These are phyloP conservation scores for Hypomontagnella submonticulosa DNA, from an alignment of 495 filamentous ascomycete genomes.

Conservation along the genomic window DNA sequence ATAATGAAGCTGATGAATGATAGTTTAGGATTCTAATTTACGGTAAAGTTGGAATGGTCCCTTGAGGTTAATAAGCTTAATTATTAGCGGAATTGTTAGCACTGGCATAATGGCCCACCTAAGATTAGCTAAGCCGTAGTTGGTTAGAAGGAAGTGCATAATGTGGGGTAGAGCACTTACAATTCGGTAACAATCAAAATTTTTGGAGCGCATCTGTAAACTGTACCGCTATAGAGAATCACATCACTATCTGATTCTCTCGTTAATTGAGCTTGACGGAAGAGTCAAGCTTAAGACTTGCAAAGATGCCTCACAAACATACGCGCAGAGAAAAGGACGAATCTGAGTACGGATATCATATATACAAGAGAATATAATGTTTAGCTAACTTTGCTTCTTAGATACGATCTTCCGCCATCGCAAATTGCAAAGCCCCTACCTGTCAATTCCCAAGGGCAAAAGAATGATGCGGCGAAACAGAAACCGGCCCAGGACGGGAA, in stretches of 20 bases:
- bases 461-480: conserved; percentile 45
- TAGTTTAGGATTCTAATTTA: not conserved
- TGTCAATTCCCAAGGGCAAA: conserved; percentile 53
- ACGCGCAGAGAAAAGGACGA: conserved; percentile 67
- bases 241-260: not conserved
- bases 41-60: no score
- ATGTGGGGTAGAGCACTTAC: conserved; percentile 13
- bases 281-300: not conserved
- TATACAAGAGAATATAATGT: not conserved
- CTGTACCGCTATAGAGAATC: not conserved
- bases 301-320: conserved; percentile 88
- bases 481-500: conserved; percentile 43
- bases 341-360: conserved; percentile 49
- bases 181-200: conserved; percentile 7
- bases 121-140: not conserved
- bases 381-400: conserved; percentile 50
- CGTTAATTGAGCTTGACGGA: not conserved
- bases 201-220: conserved; percentile 1
- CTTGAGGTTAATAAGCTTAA: no score
- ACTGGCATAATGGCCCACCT: no score
- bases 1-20: not conserved
- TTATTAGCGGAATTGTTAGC: no score
- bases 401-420: conserved; percentile 80
- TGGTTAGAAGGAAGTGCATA: no score
- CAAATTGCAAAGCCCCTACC: conserved; percentile 76